Base-by-base conservation (phyloP, 108 stramenopile species). In the Stephanodiscus triporus region DNA sequence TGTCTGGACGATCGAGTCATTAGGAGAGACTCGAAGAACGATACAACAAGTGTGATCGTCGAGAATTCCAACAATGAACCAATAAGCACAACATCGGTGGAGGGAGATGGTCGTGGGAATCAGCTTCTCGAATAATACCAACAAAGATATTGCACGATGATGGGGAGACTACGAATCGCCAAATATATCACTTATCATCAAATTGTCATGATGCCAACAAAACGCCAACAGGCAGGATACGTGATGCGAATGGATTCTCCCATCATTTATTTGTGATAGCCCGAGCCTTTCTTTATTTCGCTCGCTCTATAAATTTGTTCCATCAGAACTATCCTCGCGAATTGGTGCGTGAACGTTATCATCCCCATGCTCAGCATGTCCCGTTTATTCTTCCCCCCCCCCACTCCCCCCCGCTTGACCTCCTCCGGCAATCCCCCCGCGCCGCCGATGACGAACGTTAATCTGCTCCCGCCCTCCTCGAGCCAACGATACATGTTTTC, bases 231-330 rank as follows among this genome's bases (percentile, higher is more conserved):
- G 24, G n/a, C n/a, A 22, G 27, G 27, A 56, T n/a, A n/a, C n/a
- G n/a, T n/a, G n/a, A n/a, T n/a, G n/a, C n/a, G 11, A 29, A 56
- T 56, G 4, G 11, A 7, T 29, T 29, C 2, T 4, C 5, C 13
- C 27, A 2, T n/a, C 27, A 3, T 47, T 85, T 77, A 94, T 66
- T 94, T 94, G 77, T 94, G 90, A 78, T 94, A 94, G 7, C 87
- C 86, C n/a, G 86, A 85, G 17, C 96, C 96, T 77, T 89, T 93
- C 43, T 87, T 85, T 36, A 97, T 97, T 71, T 97, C 95, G 22
- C 87, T 83, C 3, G 93, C 95, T 30, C 96, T 68, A 77, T 97
- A 97, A 40, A 97, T 92, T 76, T 97, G 96, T 78, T 97, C 96
- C 63, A 93, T 85, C 68, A 97, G 76, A 19, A 95, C 32, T 24